Base-by-base conservation (phyloP, 768 basidiomycete genomes). In the Phanerodontia chrysosporium region DNA sequence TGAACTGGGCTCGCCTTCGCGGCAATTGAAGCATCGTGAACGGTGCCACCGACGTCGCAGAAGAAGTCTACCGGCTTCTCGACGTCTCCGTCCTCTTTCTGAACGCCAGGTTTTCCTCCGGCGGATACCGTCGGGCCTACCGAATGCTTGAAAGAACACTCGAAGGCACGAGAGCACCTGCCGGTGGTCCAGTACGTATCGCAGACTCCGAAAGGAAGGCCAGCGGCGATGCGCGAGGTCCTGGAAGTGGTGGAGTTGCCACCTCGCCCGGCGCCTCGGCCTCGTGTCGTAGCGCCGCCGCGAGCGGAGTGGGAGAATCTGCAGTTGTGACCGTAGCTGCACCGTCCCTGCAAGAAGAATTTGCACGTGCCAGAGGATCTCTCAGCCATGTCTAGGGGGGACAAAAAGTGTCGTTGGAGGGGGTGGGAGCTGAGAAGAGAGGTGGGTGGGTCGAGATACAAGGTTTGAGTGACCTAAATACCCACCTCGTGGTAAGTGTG, bases 141-240 rank as follows among this genome's bases (percentile, higher is more conserved):
- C 22, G 62, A 42, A 49, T 73, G 72, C 49, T 55, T 58, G 57
- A 57, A 70, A 0, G 54, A 60, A 49, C 72, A 73, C 18, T 68
- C 67, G 39, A 70, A 69, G 3, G 53, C 49, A 1, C 58, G 63
- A 28, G 54, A 22, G 42, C 72, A 73, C 3, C 58, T 49, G 32
- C 72, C 72, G 35, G 62, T 59, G 0, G 65, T 60, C 67, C 68
- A 74, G 62, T 56, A 73, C 29, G 65, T 14, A 6, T 27, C 36
- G 53, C 42, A 32, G 2, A 21, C 39, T 3, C 42, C 45, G 9
- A 2, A 3, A 14, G 55, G 39, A 36, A 35, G 5, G 32, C 32
- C 32, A 13, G 32, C 32, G 27, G 21, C 16, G 21, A 29, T 13
- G 16, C 24, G 49, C 8, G 9, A 8, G 21, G 27, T 13, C 29